Percentiles rank a stretch among this genome's conserved stretches.
Evolutionary conservation across 2,329 filamentous ascomycete species (phyloP).

Genomic region (Dactylellina haptotyla): DNA sequence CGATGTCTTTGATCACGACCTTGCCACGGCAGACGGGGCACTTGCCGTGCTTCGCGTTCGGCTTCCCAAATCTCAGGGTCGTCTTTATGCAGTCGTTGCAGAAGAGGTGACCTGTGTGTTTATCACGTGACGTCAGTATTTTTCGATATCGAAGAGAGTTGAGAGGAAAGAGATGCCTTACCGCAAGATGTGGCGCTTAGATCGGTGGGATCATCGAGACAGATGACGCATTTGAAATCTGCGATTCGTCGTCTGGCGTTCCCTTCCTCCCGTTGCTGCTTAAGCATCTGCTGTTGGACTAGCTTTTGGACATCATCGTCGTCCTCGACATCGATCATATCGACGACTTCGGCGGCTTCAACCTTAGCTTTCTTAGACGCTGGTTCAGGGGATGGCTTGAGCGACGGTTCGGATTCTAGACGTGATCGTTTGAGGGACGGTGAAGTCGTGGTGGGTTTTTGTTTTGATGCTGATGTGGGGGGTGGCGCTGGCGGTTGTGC

Average conservation of each 20-base stretch:
- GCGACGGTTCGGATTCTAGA: slow-evolving; percentile 3
- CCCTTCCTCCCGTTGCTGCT: slow-evolving; percentile 54
- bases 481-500: slow-evolving; percentile 10
- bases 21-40: slow-evolving; percentile 58
- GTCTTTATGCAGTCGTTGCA: slow-evolving; percentile 57
- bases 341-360: slow-evolving; percentile 47
- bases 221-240: slow-evolving; percentile 58
- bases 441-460: not conserved
- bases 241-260: slow-evolving; percentile 56
- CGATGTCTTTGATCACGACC: slow-evolving; percentile 57
- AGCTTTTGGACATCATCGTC: slow-evolving; percentile 53
- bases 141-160: not conserved
- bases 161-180: slow-evolving; percentile 34
- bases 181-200: slow-evolving; percentile 57
- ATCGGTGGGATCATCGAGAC: slow-evolving; percentile 58
- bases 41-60: slow-evolving; percentile 55
- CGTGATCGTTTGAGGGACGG: slow-evolving; percentile 26
- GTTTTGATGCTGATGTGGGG: slow-evolving; percentile 2
- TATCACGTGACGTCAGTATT: slow-evolving; percentile 26
- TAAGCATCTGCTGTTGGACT: slow-evolving; percentile 55
- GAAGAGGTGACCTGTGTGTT: slow-evolving; percentile 57
- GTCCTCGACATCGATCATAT: slow-evolving; percentile 43
- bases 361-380: slow-evolving; percentile 34
- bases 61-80: slow-evolving; percentile 56
- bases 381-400: slow-evolving; percentile 1